Base-by-base conservation (phyloP, 768 basidiomycete genomes). In the Psilocybe cubensis region DNA sequence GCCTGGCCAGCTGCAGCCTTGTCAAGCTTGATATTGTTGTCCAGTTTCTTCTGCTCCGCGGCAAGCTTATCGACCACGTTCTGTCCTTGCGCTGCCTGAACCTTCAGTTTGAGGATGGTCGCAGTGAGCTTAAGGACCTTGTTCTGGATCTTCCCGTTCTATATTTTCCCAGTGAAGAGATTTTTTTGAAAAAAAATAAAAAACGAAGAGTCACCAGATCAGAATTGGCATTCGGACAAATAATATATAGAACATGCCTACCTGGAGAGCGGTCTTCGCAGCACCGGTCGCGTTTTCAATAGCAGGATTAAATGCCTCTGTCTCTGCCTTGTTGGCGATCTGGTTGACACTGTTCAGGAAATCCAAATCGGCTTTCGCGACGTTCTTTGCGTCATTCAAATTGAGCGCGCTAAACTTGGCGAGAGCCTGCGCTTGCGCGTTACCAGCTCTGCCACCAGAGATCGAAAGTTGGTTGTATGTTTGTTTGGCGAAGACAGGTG, bases 311-410 rank as follows among this genome's bases (percentile, higher is more conserved):
- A 31, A 59, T 3, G 53, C 58, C 17, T 44, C 25, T 2, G 52
- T 55, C 33, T 59, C 58, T 2, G 58, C 58, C 2, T 54, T 27
- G 41, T 59, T 59, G 27, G 58, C 58, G 27, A 59, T 59, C 41
- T 59, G 58, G 28, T 59, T 59, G 46, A 59, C 58, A 48, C 53
- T 54, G 47, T 59, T 59, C 58, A 59, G 20, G 48, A 59, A 59
- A 8, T 59, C 33, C 18, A 59, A 7, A 18, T 59, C 58, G 4
- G 52, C 46, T 17, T 50, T 21, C 12, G 58, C 58, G 8, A 59
- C 53, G 47, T 59, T 51, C 49, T 42, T 55, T 11, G 48, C 47
- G 29, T 59, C 46, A 18, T 50, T 54, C 38, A 55, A 35, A 42
- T 59, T 59, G 23, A 59, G 41, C 7, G 47, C 58, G 5, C 53